Base-by-base conservation (phyloP, 495 filamentous ascomycete genomes). In the Parathielavia appendiculata region DNA sequence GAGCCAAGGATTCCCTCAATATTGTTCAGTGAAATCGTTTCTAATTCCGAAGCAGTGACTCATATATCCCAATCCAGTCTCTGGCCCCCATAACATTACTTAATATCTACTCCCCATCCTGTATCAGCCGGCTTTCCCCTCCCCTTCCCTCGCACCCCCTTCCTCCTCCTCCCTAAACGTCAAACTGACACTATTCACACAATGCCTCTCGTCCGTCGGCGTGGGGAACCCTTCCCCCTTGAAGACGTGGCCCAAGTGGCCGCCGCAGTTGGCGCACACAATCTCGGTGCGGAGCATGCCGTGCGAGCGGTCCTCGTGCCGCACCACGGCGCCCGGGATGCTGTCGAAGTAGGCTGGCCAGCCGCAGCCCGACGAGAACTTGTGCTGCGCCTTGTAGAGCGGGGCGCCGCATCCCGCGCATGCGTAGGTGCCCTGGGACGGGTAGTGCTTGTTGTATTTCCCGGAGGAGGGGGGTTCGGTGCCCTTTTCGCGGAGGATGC, bases 311-410 rank as follows among this genome's bases (percentile, higher is more conserved):
- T 98, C 93, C 57, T 82, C 82, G 67, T 91, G 85, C 54, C 91
- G 75, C 32, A 78, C 88, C 39, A 98, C 90, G 1, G 92, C 93
- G 1, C 91, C 92, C 0, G 92, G 91, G 49, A 97, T 83, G 49
- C 84, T 89, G 71, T 98, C 93, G 60, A 91, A 98, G 71, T 97
- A 98, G 11, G 93, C 93, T 0, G 93, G 93, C 93, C 93, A 98
- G 50, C 93, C 93, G 73, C 93, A 98, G 32, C 91, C 91, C 35
- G 89, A 92, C 69, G 89, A 89, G 79, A 98, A 98, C 68, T 98
- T 98, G 73, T 93, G 90, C 56, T 76, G 79, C 11, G 92, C 90
- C 65, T 80, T 88, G 78, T 98, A 98, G 13, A 98, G 84, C 6
- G 92, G 91, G 6, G 92, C 82, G 62, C 83, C 67, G 78, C 93